phyloP scores from a whole-genome alignment of 2,329 filamentous ascomycete genomes.

The Fusarium tjaetaba region DNA sequence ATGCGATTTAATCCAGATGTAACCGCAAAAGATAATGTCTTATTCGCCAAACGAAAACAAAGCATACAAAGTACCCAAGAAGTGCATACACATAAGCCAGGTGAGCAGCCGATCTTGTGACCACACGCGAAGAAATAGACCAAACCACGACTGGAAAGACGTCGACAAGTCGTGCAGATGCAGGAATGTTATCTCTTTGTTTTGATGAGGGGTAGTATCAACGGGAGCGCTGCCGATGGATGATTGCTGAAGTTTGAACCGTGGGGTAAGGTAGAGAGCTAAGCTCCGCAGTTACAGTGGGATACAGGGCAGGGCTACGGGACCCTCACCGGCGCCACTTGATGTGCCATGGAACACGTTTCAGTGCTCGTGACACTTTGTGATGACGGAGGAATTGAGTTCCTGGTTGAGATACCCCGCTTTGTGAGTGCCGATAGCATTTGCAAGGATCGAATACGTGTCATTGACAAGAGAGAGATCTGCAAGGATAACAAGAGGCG shows the following conservation, averaged over 20 bases:
- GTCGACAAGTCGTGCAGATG: conserved; percentile 30
- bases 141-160: conserved; percentile 24
- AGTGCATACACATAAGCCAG: background rate
- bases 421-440: background rate
- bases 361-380: background rate
- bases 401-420: background rate
- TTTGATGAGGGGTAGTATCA: conserved; percentile 13
- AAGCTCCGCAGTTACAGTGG: background rate
- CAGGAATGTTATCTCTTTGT: conserved; percentile 14
- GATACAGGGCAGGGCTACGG: conserved; percentile 8
- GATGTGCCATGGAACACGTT: background rate
- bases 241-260: background rate
- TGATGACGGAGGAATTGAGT: background rate
- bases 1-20: background rate
- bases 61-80: no score
- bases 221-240: conserved; percentile 25
- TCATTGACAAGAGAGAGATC: background rate
- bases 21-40: background rate
- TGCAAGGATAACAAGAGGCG: background rate
- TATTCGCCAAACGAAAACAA: background rate
- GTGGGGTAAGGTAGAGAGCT: conserved; percentile 5
- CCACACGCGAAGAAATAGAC: background rate
- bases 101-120: background rate
- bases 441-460: background rate
- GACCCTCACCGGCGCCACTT: conserved; percentile 6